These are phyloP conservation scores for Leucoagaricus sp. DNA, from an alignment of 1,284 basidiomycete species.

Conservation along the genomic window DNA sequence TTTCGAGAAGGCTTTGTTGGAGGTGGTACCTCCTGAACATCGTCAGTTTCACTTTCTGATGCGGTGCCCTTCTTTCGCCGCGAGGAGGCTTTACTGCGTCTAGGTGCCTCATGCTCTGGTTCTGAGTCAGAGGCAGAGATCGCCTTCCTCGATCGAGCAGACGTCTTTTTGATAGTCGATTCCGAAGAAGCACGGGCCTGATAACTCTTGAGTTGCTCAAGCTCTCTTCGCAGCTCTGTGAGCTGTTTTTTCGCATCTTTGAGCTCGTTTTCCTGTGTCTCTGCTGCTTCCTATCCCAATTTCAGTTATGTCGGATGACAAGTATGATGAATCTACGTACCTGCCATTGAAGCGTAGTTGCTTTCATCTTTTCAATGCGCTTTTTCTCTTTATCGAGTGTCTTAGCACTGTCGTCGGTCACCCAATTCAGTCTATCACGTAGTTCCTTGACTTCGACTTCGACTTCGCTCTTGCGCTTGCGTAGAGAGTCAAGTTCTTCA, in stretches of 20 bases:
- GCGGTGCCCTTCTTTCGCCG: slow-evolving; percentile 6
- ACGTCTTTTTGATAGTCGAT: slow-evolving; percentile 16
- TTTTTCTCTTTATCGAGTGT: slow-evolving; percentile 26
- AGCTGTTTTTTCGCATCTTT: slow-evolving; percentile 35
- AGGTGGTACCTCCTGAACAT: not conserved
- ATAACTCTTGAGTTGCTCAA: slow-evolving; percentile 43
- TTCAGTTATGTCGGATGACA: not conserved
- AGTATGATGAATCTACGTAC: slow-evolving; percentile 29
- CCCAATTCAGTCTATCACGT: slow-evolving; percentile 42
- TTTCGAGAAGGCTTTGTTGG: not conserved
- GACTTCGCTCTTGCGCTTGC: slow-evolving; percentile 56
- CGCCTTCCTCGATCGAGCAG: slow-evolving; percentile 15
- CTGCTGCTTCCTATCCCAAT: slow-evolving; percentile 30
- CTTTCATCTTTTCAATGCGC: slow-evolving; percentile 45
- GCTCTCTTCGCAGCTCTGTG: slow-evolving; percentile 39
- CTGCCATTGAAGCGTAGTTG: slow-evolving; percentile 42
- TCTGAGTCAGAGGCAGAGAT: slow-evolving; percentile 13
- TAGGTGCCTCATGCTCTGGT: slow-evolving; percentile 1
- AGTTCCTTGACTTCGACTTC: slow-evolving; percentile 56
- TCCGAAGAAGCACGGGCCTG: slow-evolving; percentile 3
- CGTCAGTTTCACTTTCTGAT: slow-evolving; percentile 1
- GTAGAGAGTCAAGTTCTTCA: slow-evolving; percentile 53
- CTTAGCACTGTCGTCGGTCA: slow-evolving; percentile 40
- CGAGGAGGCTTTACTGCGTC: slow-evolving; percentile 14
- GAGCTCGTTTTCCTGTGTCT: slow-evolving; percentile 33